Base-by-base conservation (phyloP, 208 protist genomes). In the Leishmania tarentolae region DNA sequence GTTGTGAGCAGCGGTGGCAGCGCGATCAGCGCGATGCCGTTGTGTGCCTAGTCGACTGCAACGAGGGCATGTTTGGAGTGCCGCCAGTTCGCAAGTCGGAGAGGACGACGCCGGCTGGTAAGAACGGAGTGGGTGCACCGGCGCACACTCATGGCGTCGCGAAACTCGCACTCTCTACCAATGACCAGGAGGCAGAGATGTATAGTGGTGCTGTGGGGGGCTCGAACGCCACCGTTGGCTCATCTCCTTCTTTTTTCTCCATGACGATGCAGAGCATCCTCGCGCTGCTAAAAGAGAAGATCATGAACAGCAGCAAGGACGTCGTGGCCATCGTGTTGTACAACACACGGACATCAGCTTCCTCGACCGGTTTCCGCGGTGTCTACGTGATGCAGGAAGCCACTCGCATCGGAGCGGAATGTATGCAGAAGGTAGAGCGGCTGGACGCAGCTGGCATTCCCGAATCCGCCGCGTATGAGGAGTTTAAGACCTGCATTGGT, bases 31-130 rank as follows among this genome's bases (percentile, higher is more conserved):
- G 81, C 11, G 93, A 95, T 76, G 92, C 86, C 17, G 87, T 97
- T 9, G 82, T 97, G 56, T 97, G 92, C 73, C 79, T 95, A 3
- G 83, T 97, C 9, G 94, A 97, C 83, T 95, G 90, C 82, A 89
- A 85, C 50, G 74, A 70, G 31, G 35, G 70, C 37, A 96, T 96
- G 92, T 96, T 96, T 76, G 46, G 42, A 46, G 50, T 19, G 17
- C 28, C 42, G 7, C 74, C 74, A 28, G 47, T 40, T 24, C 0
- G n/a, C 9, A 21, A 31, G 15, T 76, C 73, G n/a, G 28, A 35
- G n/a, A 40, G 11, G 35, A 19, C 73, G 37, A 56, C 73, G 31
- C 35, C 31, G 37, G 37, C 19, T 28, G 19, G 31, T 76, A 21
- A 76, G 17, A 24, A 46, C 44, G 50, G 50, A 40, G 50, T 31